Conservation (phyloP, 331 rosid genomes). For the Prunus yedoensis region DNA sequence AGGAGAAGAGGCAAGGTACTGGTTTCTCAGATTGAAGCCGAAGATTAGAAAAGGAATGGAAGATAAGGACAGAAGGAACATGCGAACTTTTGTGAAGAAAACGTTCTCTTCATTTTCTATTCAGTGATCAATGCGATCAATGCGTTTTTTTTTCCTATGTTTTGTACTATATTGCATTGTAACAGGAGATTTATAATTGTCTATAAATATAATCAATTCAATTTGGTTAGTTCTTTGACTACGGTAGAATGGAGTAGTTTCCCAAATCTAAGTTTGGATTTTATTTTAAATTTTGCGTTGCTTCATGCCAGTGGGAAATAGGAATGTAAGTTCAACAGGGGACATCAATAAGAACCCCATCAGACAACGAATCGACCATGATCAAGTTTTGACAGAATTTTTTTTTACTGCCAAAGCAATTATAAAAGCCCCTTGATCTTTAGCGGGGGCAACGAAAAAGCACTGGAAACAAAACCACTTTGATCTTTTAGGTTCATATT, state of each 20-base stretch:
- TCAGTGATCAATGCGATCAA: background rate
- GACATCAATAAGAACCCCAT: no score
- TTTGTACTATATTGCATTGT: background rate
- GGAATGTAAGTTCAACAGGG: no score
- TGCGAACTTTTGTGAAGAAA: background rate
- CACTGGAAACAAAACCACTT: background rate
- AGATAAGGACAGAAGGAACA: background rate
- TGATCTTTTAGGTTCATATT: background rate
- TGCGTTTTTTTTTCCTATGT: background rate
- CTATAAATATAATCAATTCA: background rate
- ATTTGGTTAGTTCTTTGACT: background rate
- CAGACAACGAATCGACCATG: no score
- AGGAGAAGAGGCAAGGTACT: constrained; percentile 55
- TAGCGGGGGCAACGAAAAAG: background rate
- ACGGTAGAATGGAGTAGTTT: no score
- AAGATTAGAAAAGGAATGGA: background rate
- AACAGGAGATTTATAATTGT: background rate
- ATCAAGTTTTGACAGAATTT: no score
- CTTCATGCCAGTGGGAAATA: no score
- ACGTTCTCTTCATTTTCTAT: background rate
- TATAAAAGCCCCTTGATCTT: no score
- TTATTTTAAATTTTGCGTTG: no score
- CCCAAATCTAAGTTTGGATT: no score
- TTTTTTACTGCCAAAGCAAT: no score
- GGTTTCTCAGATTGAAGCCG: constrained; percentile 4